These are phyloP conservation scores for Verticillium nubilum DNA, from an alignment of 2,329 filamentous ascomycete genomes.

Conservation along the genomic window DNA sequence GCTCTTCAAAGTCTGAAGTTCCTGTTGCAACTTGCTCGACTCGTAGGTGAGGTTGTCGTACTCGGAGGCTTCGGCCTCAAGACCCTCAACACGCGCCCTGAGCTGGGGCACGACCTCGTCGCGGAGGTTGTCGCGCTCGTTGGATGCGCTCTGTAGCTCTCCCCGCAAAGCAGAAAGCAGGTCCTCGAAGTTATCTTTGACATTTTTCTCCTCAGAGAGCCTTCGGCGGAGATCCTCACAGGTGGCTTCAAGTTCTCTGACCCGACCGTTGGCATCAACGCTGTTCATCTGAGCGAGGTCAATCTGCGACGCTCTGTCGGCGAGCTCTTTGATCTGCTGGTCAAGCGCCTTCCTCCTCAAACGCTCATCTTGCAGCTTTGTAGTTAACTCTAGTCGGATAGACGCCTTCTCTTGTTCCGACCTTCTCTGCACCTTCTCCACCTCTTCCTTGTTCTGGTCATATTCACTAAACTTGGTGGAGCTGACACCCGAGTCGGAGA, in stretches of 20 bases:
- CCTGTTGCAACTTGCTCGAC: conserved; percentile 79
- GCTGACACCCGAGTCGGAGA: conserved; percentile 90
- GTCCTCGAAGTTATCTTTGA: conserved; percentile 92
- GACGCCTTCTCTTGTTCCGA: conserved; percentile 89
- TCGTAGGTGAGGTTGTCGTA: conserved; percentile 73
- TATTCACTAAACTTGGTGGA: conserved; percentile 71
- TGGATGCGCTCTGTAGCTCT: conserved; percentile 75
- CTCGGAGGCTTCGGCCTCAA: conserved; percentile 69
- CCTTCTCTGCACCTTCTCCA: conserved; percentile 76
- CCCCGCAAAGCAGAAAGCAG: conserved; percentile 76
- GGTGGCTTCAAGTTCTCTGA: conserved; percentile 72
- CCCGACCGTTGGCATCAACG: conserved; percentile 51
- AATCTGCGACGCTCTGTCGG: conserved; percentile 67
- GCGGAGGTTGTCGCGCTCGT: conserved; percentile 86
- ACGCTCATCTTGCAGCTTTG: conserved; percentile 84
- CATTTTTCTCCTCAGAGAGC: conserved; percentile 76
- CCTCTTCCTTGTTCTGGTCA: conserved; percentile 60
- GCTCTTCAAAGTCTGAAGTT: conserved; percentile 64
- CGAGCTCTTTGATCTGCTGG: conserved; percentile 75
- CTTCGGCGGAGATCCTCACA: conserved; percentile 80
- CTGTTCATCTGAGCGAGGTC: conserved; percentile 50
- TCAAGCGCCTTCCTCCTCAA: conserved; percentile 70
- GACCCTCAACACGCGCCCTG: conserved; percentile 67
- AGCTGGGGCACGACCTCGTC: conserved; percentile 83
- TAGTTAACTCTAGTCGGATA: conserved; percentile 71